A percentile compares a stretch with the other conserved stretches of the same genome.
phyloP scores from a whole-genome alignment of 1,284 basidiomycete species.

The Farysia itapuensis region DNA sequence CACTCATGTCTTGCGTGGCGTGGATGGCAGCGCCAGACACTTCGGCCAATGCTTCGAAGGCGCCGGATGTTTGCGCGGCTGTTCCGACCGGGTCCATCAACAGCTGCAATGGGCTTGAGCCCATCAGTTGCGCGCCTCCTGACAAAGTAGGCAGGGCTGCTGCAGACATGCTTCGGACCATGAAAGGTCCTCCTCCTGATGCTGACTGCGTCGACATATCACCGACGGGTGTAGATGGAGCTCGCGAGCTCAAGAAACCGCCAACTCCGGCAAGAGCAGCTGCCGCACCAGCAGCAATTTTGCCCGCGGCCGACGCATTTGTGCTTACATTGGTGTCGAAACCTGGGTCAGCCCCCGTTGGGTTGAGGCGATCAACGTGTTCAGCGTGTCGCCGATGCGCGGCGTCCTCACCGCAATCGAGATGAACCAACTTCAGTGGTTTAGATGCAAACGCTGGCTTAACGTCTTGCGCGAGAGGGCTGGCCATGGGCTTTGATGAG shows the following conservation, averaged over 20 bases:
- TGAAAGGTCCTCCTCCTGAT: constrained; percentile 3
- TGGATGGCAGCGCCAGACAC: constrained; percentile 36
- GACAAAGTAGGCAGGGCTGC: constrained; percentile 17
- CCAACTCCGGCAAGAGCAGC: constrained; percentile 19
- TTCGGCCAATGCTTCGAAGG: constrained; percentile 42
- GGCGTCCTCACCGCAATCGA: constrained; percentile 39
- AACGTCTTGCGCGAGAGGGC: no score
- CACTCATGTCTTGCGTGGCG: constrained; percentile 28
- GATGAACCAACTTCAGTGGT: constrained; percentile 36
- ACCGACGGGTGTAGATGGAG: not conserved
- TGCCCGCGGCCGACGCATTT: not conserved
- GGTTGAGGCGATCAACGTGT: constrained; percentile 11
- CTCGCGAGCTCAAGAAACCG: constrained; percentile 2
- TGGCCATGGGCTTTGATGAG: not conserved
- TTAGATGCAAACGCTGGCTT: no score
- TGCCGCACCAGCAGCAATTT: constrained; percentile 17
- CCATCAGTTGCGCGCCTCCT: constrained; percentile 25
- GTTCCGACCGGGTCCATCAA: constrained; percentile 29
- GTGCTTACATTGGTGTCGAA: constrained; percentile 3
- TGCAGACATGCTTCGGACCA: constrained; percentile 28
- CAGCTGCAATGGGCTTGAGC: constrained; percentile 37
- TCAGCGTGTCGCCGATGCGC: constrained; percentile 27
- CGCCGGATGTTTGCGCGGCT: constrained; percentile 28
- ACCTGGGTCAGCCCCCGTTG: not conserved
- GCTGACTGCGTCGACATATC: not conserved